phyloP scores from a whole-genome alignment of 345 rosid genomes.

The Aquilaria yunnanensis region DNA sequence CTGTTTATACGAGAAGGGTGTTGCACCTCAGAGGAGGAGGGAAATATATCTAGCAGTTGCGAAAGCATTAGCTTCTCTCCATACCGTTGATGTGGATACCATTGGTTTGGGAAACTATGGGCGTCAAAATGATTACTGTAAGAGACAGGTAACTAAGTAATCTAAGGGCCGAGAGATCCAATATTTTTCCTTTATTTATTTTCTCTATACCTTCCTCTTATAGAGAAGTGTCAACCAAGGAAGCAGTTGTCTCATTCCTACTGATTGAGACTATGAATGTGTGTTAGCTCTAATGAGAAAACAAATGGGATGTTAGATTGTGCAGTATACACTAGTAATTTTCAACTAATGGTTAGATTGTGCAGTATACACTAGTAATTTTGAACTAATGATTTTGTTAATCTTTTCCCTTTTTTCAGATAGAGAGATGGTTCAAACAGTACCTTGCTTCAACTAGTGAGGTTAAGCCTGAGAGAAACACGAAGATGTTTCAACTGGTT shows the following conservation, averaged over 20 bases:
- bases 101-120: constrained; percentile 81
- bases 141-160: constrained; percentile 57
- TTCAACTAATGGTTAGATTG: too few relatives aligned
- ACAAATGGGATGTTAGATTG: too few relatives aligned
- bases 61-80: constrained; percentile 69
- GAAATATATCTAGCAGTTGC: constrained; percentile 69
- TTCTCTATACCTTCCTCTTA: too few relatives aligned
- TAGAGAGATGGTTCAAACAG: constrained; percentile 93
- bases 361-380: too few relatives aligned
- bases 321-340: too few relatives aligned
- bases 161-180: too few relatives aligned
- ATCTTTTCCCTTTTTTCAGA: constrained; percentile 28
- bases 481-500: constrained; percentile 71
- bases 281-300: too few relatives aligned
- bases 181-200: not conserved
- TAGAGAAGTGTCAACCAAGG: too few relatives aligned
- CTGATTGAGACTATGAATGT: too few relatives aligned
- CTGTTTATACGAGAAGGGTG: constrained; percentile 38
- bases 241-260: too few relatives aligned
- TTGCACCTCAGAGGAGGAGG: constrained; percentile 53
- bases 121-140: constrained; percentile 68
- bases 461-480: constrained; percentile 66
- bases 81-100: constrained; percentile 67
- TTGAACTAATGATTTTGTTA: too few relatives aligned
- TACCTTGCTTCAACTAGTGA: constrained; percentile 80